A percentile compares a stretch with the other conserved stretches of the same genome.
phyloP scores from a whole-genome alignment of 2,329 filamentous ascomycete species.

The Camillea tinctor region DNA sequence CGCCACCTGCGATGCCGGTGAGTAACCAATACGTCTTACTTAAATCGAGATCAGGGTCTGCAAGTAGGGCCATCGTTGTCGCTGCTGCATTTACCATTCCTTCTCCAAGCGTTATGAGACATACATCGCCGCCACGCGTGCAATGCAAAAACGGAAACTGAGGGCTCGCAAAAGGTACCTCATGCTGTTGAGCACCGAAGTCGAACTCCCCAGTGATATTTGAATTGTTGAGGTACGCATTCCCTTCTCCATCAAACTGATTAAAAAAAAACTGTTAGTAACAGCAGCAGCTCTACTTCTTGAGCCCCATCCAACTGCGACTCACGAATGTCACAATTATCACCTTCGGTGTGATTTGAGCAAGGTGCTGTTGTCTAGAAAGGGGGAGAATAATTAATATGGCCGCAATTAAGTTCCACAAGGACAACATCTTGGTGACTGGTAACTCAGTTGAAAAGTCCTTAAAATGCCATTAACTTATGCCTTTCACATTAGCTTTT shows the following conservation, averaged over 20 bases:
- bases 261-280: too few relatives aligned
- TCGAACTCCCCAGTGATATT: slow-evolving; percentile 46
- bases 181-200: slow-evolving; percentile 56
- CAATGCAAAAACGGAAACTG: slow-evolving; percentile 66
- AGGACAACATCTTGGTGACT: background rate
- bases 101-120: slow-evolving; percentile 68
- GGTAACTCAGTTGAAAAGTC: too few relatives aligned
- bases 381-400: background rate
- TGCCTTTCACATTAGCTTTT: too few relatives aligned
- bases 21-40: slow-evolving; percentile 68
- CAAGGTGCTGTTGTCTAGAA: background rate
- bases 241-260: background rate
- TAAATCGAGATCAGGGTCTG: slow-evolving; percentile 63
- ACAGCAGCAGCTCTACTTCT: background rate
- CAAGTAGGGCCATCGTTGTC: slow-evolving; percentile 61
- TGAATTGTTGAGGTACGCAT: background rate
- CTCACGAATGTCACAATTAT: background rate
- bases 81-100: slow-evolving; percentile 73
- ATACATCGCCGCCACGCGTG: slow-evolving; percentile 57
- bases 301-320: background rate
- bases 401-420: background rate
- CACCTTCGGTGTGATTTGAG: background rate
- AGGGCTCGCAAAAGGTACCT: slow-evolving; percentile 62
- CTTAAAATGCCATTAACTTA: too few relatives aligned
- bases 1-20: slow-evolving; percentile 73